These are phyloP conservation scores for Trichoderma koningii DNA, from an alignment of 2,329 filamentous ascomycete species.

Conservation along the genomic window DNA sequence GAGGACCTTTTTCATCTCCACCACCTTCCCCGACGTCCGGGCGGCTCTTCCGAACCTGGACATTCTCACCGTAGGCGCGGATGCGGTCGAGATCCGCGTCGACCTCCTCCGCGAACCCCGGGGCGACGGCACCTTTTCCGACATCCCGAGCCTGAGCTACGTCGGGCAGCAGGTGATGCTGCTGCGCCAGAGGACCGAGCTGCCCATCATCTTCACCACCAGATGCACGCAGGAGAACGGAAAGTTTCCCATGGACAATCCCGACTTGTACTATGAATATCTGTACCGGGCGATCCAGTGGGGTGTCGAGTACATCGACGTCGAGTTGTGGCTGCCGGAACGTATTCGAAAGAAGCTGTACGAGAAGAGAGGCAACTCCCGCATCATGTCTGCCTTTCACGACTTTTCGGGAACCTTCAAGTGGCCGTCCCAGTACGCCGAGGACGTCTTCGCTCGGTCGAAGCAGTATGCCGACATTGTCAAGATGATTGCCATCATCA, in stretches of 20 bases:
- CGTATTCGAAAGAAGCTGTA: slow-evolving; percentile 68
- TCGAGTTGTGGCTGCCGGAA: slow-evolving; percentile 84
- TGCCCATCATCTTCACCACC: slow-evolving; percentile 89
- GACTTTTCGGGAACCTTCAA: slow-evolving; percentile 84
- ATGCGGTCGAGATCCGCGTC: slow-evolving; percentile 82
- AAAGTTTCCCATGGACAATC: slow-evolving; percentile 80
- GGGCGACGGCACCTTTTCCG: slow-evolving; percentile 60
- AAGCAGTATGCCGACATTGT: slow-evolving; percentile 79
- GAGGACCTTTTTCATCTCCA: slow-evolving; percentile 82
- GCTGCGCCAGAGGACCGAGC: slow-evolving; percentile 76
- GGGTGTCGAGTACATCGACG: slow-evolving; percentile 88
- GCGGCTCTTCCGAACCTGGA: slow-evolving; percentile 82
- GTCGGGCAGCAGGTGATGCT: slow-evolving; percentile 86
- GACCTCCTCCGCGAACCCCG: slow-evolving; percentile 76
- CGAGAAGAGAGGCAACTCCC: slow-evolving; percentile 72
- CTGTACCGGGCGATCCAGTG: slow-evolving; percentile 83
- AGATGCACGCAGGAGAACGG: slow-evolving; percentile 81
- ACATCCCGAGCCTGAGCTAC: slow-evolving; percentile 77
- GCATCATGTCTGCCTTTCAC: slow-evolving; percentile 90
- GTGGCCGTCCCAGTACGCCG: slow-evolving; percentile 75
- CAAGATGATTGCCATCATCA: slow-evolving; percentile 87
- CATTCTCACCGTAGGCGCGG: slow-evolving; percentile 82
- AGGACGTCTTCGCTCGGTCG: slow-evolving; percentile 70
- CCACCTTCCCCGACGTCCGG: slow-evolving; percentile 83
- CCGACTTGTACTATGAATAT: slow-evolving; percentile 73